These are phyloP conservation scores for Aspergillus aculeatus DNA, from an alignment of 2,329 filamentous ascomycete genomes.

Conservation along the genomic window DNA sequence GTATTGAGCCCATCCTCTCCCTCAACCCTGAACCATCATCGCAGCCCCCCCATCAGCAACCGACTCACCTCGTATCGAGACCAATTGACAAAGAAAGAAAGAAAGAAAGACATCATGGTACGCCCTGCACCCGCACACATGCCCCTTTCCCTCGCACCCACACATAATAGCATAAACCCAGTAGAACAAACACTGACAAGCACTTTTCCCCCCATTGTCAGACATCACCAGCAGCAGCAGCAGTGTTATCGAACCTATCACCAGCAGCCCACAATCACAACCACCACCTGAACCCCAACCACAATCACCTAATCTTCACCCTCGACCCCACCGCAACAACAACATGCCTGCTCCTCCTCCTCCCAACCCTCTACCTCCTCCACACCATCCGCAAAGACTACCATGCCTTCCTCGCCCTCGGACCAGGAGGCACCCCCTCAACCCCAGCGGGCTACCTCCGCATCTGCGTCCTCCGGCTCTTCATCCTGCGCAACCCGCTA, in stretches of 20 bases:
- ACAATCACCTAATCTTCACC: background rate
- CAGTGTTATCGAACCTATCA: background rate
- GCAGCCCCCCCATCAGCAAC: background rate
- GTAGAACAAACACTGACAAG: background rate
- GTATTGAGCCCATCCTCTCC: background rate
- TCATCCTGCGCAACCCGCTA: conserved; percentile 70
- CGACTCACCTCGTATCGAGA: background rate
- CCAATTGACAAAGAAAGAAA: background rate
- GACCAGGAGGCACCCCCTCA: conserved; percentile 75
- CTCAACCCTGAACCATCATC: background rate
- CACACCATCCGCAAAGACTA: conserved; percentile 63
- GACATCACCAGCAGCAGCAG: background rate
- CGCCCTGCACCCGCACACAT: background rate
- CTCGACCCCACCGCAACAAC: background rate
- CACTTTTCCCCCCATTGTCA: background rate
- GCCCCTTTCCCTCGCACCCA: background rate
- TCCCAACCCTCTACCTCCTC: conserved; percentile 53
- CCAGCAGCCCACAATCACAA: background rate
- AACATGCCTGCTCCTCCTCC: conserved; percentile 19
- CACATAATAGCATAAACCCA: background rate
- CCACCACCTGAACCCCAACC: background rate
- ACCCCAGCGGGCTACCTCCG: conserved; percentile 71
- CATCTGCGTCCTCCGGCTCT: conserved; percentile 69
- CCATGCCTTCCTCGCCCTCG: conserved; percentile 70
- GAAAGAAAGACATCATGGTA: background rate